Conservation (phyloP, 768 basidiomycete genomes). For the Xerocomus potaroensis region DNA sequence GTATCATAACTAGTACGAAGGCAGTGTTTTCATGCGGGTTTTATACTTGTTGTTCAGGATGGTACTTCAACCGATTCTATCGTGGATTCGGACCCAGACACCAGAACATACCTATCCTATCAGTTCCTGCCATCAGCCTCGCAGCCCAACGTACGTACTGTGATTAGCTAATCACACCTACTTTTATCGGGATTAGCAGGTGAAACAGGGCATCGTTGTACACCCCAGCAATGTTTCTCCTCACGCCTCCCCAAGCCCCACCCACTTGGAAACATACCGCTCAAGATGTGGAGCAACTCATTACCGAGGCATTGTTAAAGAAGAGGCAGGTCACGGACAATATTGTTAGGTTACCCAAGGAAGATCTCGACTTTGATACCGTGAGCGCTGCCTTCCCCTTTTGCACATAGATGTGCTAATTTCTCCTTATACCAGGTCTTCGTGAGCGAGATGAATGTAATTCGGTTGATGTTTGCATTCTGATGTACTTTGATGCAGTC, state of each 20-base stretch:
- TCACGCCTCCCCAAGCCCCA: conserved; percentile 68
- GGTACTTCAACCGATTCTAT: no score
- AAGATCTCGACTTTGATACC: conserved; percentile 62
- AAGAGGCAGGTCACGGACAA: conserved; percentile 56
- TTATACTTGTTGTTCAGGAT: no score
- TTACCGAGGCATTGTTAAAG: conserved; percentile 55
- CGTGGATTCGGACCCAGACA: no score
- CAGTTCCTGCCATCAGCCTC: no score
- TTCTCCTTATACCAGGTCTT: conserved; percentile 49
- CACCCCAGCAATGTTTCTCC: no score
- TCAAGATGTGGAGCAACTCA: conserved; percentile 54
- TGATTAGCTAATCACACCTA: no score
- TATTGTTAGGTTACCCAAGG: conserved; percentile 53
- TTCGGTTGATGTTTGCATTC: neutral
- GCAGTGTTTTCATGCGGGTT: no score
- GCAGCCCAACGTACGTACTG: no score
- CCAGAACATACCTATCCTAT: no score
- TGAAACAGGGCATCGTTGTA: no score
- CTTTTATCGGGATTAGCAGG: no score
- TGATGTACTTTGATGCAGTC: conserved; percentile 36
- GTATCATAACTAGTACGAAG: no score
- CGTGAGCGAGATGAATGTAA: conserved; percentile 42
- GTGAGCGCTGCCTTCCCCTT: conserved; percentile 36
- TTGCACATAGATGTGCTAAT: neutral
- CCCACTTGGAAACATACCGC: conserved; percentile 67